phyloP scores from a whole-genome alignment of 176 grass and related monocot genomes.

The Lolium rigidum region DNA sequence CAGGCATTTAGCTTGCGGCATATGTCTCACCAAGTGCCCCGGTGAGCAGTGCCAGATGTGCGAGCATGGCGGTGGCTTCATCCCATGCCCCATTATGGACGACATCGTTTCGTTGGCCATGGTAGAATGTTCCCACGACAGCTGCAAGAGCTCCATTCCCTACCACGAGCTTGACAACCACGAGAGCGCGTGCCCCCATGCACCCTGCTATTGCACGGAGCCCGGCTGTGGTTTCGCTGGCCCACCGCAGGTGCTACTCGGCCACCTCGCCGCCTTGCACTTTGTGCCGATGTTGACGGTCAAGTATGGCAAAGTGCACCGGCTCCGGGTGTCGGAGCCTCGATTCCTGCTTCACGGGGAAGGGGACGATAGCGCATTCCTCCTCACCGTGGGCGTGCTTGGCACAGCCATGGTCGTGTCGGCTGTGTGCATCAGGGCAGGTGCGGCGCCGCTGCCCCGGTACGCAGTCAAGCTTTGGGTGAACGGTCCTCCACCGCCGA shows the following conservation, averaged over 20 bases:
- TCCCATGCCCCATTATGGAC: background rate
- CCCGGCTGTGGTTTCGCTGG: background rate
- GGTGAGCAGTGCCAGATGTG: background rate
- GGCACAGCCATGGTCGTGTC: too few relatives aligned
- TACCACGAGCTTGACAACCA: background rate
- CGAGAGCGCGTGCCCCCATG: background rate
- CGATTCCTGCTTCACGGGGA: background rate
- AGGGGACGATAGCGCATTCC: too few relatives aligned
- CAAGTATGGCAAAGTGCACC: background rate
- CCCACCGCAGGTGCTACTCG: background rate
- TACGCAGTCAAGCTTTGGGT: background rate
- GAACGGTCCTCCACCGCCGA: background rate
- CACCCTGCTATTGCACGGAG: background rate
- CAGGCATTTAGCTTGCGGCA: conserved; percentile 33
- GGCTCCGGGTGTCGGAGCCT: background rate
- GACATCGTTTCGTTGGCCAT: background rate
- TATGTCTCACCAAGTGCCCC: background rate
- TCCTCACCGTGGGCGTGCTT: too few relatives aligned
- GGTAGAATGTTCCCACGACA: background rate
- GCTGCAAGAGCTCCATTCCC: background rate
- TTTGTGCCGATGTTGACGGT: background rate
- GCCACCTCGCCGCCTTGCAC: background rate
- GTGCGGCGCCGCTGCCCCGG: background rate
- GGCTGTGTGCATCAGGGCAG: too few relatives aligned
- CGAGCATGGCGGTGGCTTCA: background rate